A percentile compares a stretch with the other conserved stretches of the same genome.
phyloP scores from a whole-genome alignment of 129 eudicot genomes.

The Centrapalus pauciflorus region DNA sequence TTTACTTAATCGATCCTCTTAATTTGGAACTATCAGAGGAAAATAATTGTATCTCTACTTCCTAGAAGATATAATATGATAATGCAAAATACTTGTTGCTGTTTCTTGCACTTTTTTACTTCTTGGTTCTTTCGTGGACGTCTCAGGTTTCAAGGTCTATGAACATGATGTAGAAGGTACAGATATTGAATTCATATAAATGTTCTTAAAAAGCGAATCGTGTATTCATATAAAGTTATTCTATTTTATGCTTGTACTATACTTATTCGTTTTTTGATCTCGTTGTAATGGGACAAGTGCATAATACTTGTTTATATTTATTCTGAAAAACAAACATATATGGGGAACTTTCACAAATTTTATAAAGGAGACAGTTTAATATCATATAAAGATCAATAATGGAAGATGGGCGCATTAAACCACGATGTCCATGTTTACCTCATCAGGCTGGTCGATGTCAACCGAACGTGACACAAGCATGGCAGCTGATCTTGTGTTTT shows the following conservation, averaged over 20 bases:
- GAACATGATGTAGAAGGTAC: background rate
- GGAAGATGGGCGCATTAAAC: background rate
- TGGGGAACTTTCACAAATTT: background rate
- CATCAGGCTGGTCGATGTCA: conserved; percentile 39
- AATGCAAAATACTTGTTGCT: no score
- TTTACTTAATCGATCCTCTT: no score
- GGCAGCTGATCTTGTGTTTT: conserved; percentile 37
- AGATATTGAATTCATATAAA: no score
- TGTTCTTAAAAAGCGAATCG: no score
- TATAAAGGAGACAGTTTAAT: background rate
- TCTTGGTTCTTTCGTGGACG: no score
- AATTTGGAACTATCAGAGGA: no score
- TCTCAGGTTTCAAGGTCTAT: no score
- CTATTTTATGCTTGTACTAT: background rate
- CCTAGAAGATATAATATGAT: no score
- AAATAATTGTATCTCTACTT: no score
- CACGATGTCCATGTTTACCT: conserved; percentile 37
- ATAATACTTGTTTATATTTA: background rate
- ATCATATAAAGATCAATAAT: background rate
- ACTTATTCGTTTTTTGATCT: background rate
- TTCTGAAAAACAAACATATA: background rate
- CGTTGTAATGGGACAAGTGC: background rate
- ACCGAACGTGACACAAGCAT: conserved; percentile 50
- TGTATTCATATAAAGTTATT: background rate
- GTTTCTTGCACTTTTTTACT: no score